These are phyloP conservation scores for Colletotrichum paranaense DNA, from an alignment of 2,329 filamentous ascomycete genomes.

Conservation along the genomic window DNA sequence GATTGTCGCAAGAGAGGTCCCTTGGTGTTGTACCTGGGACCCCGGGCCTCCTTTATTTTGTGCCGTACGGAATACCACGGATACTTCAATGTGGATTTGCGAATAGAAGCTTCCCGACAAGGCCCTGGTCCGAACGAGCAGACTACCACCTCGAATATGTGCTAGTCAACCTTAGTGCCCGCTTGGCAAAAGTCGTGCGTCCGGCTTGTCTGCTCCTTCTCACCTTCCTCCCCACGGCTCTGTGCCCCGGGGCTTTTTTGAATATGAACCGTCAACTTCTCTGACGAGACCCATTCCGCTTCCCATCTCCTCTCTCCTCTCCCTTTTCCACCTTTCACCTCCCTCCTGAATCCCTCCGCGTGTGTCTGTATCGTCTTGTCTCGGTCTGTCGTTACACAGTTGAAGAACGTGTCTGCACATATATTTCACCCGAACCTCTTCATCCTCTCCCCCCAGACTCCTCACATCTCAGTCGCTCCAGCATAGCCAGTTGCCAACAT, in stretches of 20 bases:
- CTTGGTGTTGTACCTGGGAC: constrained; percentile 23
- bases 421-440: background rate
- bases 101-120: background rate
- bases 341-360: background rate
- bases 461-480: background rate
- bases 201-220: constrained; percentile 7
- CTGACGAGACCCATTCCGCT: background rate
- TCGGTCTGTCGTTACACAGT: constrained; percentile 26
- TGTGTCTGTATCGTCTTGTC: constrained; percentile 1
- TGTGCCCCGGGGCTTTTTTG: constrained; percentile 29
- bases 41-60: constrained; percentile 35
- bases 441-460: background rate
- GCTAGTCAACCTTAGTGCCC: constrained; percentile 5
- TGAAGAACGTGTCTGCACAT: constrained; percentile 19
- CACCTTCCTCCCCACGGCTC: constrained; percentile 7
- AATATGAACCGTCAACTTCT: constrained; percentile 32
- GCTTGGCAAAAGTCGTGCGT: constrained; percentile 7
- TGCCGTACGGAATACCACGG: background rate
- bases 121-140: constrained; percentile 10
- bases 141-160: constrained; percentile 14
- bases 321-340: constrained; percentile 11
- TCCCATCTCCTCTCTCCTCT: constrained; percentile 2
- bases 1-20: constrained; percentile 25
- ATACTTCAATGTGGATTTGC: background rate
- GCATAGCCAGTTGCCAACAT: background rate